These are phyloP conservation scores for Candida broadrunensis DNA, from an alignment of 805 yeast species.

Conservation along the genomic window DNA sequence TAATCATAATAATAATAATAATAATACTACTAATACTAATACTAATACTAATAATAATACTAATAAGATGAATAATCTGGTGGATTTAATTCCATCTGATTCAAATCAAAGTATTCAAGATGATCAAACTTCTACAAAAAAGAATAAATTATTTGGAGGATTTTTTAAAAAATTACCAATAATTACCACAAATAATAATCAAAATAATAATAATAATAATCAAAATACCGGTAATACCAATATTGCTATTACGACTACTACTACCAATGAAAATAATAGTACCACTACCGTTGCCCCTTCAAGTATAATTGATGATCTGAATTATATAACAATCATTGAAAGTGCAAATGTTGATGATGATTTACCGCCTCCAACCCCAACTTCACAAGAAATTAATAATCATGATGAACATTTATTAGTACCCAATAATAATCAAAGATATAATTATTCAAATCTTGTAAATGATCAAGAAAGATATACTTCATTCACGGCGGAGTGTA, in stretches of 20 bases:
- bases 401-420: too few species aligned
- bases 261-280: too few species aligned
- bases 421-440: background rate
- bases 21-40: too few species aligned
- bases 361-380: background rate
- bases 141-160: background rate
- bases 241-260: too few species aligned
- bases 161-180: background rate
- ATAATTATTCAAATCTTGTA: background rate
- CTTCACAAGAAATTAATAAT: background rate
- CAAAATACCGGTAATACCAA: background rate
- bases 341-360: background rate
- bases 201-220: background rate
- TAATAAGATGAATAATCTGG: too few species aligned
- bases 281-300: background rate
- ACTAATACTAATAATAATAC: too few species aligned
- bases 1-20: too few species aligned
- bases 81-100: too few species aligned
- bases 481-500: slow-evolving; percentile 33
- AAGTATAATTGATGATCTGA: background rate
- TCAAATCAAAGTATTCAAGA: too few species aligned
- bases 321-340: background rate
- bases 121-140: background rate
- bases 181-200: background rate
- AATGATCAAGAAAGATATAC: slow-evolving; percentile 19